Evolutionary conservation across 169 alveolate genomes (phyloP).

Genomic region (Plasmodium sp.): DNA sequence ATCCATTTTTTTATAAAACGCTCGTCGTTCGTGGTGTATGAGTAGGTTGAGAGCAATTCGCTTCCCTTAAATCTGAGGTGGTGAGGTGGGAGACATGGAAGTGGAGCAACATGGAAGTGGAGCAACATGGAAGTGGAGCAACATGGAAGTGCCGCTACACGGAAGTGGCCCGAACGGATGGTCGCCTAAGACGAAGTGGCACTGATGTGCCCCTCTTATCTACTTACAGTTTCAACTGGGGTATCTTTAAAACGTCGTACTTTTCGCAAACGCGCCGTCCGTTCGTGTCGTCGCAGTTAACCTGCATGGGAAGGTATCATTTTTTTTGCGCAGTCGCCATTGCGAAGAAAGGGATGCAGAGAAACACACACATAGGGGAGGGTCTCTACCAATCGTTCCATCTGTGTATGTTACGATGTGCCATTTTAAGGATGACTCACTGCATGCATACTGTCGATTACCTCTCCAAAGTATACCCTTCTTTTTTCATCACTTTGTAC

Average conservation of each 20-base stretch:
- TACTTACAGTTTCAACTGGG: slow-evolving; percentile 54
- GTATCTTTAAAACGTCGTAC: slow-evolving; percentile 13
- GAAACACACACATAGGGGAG: neutral
- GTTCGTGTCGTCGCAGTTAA: slow-evolving; percentile 21
- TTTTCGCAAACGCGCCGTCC: slow-evolving; percentile 16
- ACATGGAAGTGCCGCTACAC: neutral
- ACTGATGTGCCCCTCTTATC: neutral
- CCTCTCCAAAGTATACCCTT: slow-evolving; percentile 44
- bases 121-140: neutral
- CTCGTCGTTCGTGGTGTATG: slow-evolving; percentile 16
- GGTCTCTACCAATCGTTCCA: neutral
- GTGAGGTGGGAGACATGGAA: neutral
- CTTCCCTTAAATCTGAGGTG: slow-evolving; percentile 27
- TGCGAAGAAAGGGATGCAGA: neutral
- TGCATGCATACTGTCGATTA: slow-evolving; percentile 6
- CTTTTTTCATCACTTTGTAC: slow-evolving; percentile 36
- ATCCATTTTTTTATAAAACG: slow-evolving; percentile 37
- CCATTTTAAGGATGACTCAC: neutral
- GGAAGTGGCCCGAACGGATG: neutral
- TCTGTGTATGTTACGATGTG: neutral
- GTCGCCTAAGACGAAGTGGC: neutral
- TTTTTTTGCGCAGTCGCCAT: neutral
- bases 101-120: neutral
- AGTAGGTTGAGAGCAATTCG: slow-evolving; percentile 42
- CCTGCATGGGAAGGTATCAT: slow-evolving; percentile 1